phyloP scores from a whole-genome alignment of 257 asterid species.

The Solanum virginianum region DNA sequence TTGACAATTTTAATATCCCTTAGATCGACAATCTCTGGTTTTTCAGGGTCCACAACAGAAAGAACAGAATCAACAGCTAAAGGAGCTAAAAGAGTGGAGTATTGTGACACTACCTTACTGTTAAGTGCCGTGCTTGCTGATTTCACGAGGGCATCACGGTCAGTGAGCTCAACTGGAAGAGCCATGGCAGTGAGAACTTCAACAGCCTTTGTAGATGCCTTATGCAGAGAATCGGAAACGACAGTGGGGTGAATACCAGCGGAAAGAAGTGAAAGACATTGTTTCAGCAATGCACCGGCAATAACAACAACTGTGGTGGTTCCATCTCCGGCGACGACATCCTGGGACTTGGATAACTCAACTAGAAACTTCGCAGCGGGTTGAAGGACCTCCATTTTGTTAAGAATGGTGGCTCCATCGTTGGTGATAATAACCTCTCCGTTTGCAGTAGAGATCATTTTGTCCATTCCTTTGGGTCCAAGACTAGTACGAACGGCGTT shows the following conservation, averaged over 20 bases:
- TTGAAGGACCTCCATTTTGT: constrained; percentile 93
- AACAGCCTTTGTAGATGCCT: constrained; percentile 55
- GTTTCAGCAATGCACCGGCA: constrained; percentile 63
- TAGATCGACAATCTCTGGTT: constrained; percentile 85
- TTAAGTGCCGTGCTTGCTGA: constrained; percentile 75
- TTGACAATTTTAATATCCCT: constrained; percentile 86
- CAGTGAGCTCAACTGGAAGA: constrained; percentile 67
- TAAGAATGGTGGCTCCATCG: constrained; percentile 80
- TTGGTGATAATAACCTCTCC: constrained; percentile 93
- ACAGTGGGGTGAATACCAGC: constrained; percentile 77
- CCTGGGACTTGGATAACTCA: constrained; percentile 87
- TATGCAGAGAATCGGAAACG: constrained; percentile 68
- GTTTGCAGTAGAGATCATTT: constrained; percentile 74
- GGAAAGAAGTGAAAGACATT: constrained; percentile 39
- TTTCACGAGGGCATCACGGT: constrained; percentile 62
- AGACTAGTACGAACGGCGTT: constrained; percentile 84
- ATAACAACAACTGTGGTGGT: constrained; percentile 90
- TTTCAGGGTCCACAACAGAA: constrained; percentile 78
- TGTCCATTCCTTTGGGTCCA: constrained; percentile 95
- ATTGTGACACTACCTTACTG: constrained; percentile 93
- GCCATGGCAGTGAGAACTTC: constrained; percentile 82
- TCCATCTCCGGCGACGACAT: constrained; percentile 88
- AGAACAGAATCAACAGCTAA: constrained; percentile 94
- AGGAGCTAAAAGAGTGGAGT: constrained; percentile 92
- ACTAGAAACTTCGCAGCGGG: constrained; percentile 95